Evolutionary conservation across 2,329 filamentous ascomycete species (phyloP).

Genomic region (Alternaria conjuncta): DNA sequence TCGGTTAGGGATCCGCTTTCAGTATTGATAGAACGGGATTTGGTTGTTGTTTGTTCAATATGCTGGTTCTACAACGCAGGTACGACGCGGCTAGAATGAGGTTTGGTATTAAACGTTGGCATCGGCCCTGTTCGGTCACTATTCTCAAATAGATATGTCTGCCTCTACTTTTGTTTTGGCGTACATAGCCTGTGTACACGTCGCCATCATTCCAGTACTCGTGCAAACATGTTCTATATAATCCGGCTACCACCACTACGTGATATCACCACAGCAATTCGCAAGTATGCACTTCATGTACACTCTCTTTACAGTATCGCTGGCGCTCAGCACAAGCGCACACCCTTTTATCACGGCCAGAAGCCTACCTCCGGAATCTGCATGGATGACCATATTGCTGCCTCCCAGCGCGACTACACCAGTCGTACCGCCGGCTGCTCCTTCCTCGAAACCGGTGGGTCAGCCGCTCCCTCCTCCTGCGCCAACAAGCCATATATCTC

Average conservation of each 20-base stretch:
- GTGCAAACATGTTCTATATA: neutral
- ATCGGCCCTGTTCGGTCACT: neutral
- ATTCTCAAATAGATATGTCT: neutral
- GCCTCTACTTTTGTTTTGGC: neutral
- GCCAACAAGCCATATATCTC: neutral
- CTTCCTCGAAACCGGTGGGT: neutral
- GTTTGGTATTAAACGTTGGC: neutral
- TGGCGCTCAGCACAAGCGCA: neutral
- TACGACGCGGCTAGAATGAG: neutral
- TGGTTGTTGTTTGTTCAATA: neutral
- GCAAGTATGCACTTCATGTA: neutral
- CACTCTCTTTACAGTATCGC: neutral
- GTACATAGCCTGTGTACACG: neutral
- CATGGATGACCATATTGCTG: neutral
- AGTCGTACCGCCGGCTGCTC: neutral
- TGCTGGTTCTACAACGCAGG: neutral
- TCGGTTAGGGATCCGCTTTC: neutral
- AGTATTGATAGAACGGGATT: neutral
- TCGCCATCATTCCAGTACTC: neutral
- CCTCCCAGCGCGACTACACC: neutral
- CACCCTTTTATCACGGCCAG: neutral
- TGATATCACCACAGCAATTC: neutral
- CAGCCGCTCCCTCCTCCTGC: neutral
- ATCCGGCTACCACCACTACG: neutral
- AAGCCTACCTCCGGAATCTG: neutral